phyloP scores from a whole-genome alignment of 257 asterid species.

The Solanum chmielewskii region DNA sequence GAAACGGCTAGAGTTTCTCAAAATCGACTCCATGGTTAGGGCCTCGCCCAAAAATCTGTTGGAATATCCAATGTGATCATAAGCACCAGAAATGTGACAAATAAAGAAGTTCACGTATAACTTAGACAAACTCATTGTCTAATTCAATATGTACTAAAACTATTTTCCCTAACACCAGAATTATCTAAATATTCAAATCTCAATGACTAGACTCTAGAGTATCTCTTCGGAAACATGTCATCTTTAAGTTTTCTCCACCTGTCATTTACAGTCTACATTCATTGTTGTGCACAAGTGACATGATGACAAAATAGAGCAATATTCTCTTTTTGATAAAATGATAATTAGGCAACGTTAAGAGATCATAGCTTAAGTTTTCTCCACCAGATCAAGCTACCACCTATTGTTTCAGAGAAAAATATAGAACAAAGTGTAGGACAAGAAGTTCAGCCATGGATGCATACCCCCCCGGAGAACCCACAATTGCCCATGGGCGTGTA shows the following conservation, averaged over 20 bases:
- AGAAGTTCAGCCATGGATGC: background rate
- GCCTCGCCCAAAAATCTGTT: constrained; percentile 25
- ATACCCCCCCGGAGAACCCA: background rate
- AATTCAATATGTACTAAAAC: background rate
- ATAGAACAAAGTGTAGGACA: background rate
- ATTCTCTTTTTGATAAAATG: background rate
- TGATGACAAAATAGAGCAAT: background rate
- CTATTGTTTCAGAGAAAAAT: background rate
- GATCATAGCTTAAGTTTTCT: background rate
- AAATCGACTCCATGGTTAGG: constrained; percentile 36
- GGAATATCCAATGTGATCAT: background rate
- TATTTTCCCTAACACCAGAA: background rate
- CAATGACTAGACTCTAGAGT: background rate
- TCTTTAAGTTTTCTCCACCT: background rate
- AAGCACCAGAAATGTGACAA: background rate
- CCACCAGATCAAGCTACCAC: background rate
- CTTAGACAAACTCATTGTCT: background rate
- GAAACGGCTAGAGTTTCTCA: constrained; percentile 63
- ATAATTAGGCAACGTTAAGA: background rate
- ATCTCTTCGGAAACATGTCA: background rate
- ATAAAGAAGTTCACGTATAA: background rate
- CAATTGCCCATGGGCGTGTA: background rate
- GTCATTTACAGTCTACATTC: background rate
- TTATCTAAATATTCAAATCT: background rate
- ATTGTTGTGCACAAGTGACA: background rate